Conservation (phyloP, 2,329 filamentous ascomycete genomes). For the Diaporthe sp. region DNA sequence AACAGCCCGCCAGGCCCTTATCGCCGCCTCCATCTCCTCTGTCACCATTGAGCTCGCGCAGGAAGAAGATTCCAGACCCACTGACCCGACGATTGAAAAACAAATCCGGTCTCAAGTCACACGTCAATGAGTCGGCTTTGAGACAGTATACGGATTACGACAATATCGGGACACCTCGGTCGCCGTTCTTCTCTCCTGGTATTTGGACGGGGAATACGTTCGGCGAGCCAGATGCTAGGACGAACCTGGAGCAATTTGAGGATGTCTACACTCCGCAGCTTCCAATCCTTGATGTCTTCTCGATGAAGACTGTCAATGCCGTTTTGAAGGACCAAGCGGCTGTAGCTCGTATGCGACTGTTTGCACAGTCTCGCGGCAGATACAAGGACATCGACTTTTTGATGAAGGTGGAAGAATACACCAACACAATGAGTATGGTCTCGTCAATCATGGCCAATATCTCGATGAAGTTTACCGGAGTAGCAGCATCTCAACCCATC, state of each 20-base stretch:
- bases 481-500: slow-evolving; percentile 20
- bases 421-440: neutral
- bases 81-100: slow-evolving; percentile 5
- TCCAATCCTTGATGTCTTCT: slow-evolving; percentile 28
- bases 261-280: neutral
- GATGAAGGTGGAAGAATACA: slow-evolving; percentile 21
- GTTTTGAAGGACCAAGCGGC: slow-evolving; percentile 17
- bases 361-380: slow-evolving; percentile 10
- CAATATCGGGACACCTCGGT: slow-evolving; percentile 11
- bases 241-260: slow-evolving; percentile 22
- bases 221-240: slow-evolving; percentile 24
- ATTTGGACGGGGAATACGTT: slow-evolving; percentile 19
- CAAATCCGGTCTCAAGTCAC: slow-evolving; percentile 9
- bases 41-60: neutral
- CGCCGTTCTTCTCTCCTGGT: neutral
- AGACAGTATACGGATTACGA: slow-evolving; percentile 32
- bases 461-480: slow-evolving; percentile 22
- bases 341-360: slow-evolving; percentile 21
- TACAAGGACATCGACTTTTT: slow-evolving; percentile 31
- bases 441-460: slow-evolving; percentile 10
- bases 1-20: neutral
- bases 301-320: slow-evolving; percentile 24
- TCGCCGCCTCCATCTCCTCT: slow-evolving; percentile 24
- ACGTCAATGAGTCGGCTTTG: slow-evolving; percentile 18
- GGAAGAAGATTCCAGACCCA: slow-evolving; percentile 16